Evolutionary conservation across 805 yeast genomes (phyloP).

Genomic region (Candida endomychidarum): DNA sequence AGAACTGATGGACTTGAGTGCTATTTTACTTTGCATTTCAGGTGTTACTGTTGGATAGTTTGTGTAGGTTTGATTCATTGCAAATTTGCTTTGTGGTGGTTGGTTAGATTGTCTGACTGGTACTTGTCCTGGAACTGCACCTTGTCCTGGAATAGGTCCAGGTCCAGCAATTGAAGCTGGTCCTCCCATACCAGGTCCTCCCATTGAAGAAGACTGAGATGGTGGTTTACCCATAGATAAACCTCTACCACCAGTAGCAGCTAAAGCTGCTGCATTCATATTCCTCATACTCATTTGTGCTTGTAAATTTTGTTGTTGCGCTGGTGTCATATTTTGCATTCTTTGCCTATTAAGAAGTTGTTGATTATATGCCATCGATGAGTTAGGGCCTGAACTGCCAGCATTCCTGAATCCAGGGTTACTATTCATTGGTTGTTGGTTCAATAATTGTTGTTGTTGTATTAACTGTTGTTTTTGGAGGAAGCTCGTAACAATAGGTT

Average conservation of each 20-base stretch:
- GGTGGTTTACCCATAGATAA: neutral
- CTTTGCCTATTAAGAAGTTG: slow-evolving; percentile 18
- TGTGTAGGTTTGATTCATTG: slow-evolving; percentile 8
- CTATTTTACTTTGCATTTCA: slow-evolving; percentile 23
- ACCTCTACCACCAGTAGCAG: slow-evolving; percentile 9
- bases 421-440: slow-evolving; percentile 10
- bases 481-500: slow-evolving; percentile 39
- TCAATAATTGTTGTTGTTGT: slow-evolving; percentile 17
- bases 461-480: slow-evolving; percentile 34
- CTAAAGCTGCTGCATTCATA: slow-evolving; percentile 11
- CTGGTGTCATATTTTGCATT: slow-evolving; percentile 3
- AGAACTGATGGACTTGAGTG: slow-evolving; percentile 25
- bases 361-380: slow-evolving; percentile 11
- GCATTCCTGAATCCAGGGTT: slow-evolving; percentile 4
- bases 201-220: neutral
- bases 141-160: neutral
- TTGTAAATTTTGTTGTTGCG: slow-evolving; percentile 10
- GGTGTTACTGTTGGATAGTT: slow-evolving; percentile 37
- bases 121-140: neutral
- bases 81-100: slow-evolving; percentile 8
- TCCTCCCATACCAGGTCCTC: slow-evolving; percentile 1
- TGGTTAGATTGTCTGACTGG: too few relatives aligned
- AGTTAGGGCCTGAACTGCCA: neutral
- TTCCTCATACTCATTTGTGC: slow-evolving; percentile 13
- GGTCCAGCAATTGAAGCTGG: neutral